A percentile compares a stretch with the other conserved stretches of the same genome.
Conservation (phyloP, 139 green algal species). For the Mesostigma viride region DNA sequence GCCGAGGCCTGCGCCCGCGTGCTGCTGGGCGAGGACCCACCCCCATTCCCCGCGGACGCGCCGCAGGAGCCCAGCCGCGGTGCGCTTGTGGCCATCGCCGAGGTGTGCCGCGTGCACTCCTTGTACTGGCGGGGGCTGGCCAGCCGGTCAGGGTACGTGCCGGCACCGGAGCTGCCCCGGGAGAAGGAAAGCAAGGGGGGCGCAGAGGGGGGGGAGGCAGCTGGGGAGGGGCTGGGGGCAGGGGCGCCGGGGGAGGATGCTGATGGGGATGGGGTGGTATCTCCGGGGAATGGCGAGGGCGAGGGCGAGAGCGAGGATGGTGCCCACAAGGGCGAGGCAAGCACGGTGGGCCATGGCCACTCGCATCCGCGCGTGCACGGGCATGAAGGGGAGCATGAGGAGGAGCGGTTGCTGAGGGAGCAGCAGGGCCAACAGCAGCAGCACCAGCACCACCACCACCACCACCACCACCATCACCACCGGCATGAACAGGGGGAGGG, state of each 20-base stretch:
- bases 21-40: constrained; percentile 9
- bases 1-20: not conserved
- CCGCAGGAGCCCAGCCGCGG: constrained; percentile 3
- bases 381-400: no score
- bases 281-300: not conserved
- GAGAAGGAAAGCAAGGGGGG: not conserved
- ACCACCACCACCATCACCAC: no score
- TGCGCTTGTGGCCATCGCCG: not conserved
- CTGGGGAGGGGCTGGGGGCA: not conserved
- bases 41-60: not conserved
- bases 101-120: not conserved
- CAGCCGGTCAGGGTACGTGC: not conserved
- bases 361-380: no score
- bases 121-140: not conserved
- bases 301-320: not conserved
- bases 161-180: not conserved
- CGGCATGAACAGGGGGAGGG: no score
- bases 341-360: no score
- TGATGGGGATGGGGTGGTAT: not conserved
- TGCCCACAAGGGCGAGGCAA: no score
- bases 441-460: no score
- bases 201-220: not conserved
- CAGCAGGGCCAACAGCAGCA: no score
- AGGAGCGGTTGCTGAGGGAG: no score
- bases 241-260: not conserved